A percentile compares a stretch with the other conserved stretches of the same genome.
phyloP scores from a whole-genome alignment of 129 eudicot species.

The Cynara cardunculus region DNA sequence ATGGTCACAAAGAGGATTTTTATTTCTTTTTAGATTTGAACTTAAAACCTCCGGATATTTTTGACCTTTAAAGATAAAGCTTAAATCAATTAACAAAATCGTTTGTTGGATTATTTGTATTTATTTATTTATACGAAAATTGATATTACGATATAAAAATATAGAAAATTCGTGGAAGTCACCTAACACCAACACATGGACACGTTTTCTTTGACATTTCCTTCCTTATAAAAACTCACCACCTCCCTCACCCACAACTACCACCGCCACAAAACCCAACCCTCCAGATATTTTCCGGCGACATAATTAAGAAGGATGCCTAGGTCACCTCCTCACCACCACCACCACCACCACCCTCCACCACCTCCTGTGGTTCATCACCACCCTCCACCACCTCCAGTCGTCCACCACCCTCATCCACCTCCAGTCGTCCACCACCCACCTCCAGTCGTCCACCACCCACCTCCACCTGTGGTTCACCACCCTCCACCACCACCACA shows the following conservation, averaged over 20 bases:
- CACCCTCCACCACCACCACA: slow-evolving; percentile 31
- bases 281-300: not conserved
- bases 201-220: slow-evolving; percentile 3
- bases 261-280: not conserved
- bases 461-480: slow-evolving; percentile 25
- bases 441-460: slow-evolving; percentile 21
- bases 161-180: too few relatives aligned
- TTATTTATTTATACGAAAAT: too few relatives aligned
- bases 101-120: too few relatives aligned
- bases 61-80: too few relatives aligned
- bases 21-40: too few relatives aligned
- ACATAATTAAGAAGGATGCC: slow-evolving; percentile 13
- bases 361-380: slow-evolving; percentile 16
- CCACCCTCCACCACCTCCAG: slow-evolving; percentile 16
- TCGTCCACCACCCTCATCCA: slow-evolving; percentile 18
- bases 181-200: slow-evolving; percentile 15
- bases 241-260: not conserved
- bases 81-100: too few relatives aligned
- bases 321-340: slow-evolving; percentile 26
- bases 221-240: not conserved
- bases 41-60: too few relatives aligned
- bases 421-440: slow-evolving; percentile 14
- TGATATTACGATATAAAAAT: too few relatives aligned
- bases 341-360: slow-evolving; percentile 15
- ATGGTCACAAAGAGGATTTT: too few relatives aligned